phyloP scores from a whole-genome alignment of 495 filamentous ascomycete genomes.

The Copromyces sp. region DNA sequence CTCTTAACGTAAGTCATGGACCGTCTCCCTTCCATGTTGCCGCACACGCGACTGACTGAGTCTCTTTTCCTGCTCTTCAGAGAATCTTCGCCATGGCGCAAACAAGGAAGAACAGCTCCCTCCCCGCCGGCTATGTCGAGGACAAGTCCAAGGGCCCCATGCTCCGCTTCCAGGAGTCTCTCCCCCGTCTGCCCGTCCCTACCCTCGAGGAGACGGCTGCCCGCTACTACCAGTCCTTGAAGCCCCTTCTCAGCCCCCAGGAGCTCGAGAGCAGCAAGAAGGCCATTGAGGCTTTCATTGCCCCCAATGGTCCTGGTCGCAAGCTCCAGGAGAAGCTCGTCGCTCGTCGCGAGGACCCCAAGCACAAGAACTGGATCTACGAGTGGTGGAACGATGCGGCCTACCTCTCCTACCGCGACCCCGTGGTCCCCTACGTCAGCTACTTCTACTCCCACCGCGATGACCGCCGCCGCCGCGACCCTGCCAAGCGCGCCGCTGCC shows the following conservation, averaged over 20 bases:
- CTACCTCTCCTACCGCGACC: constrained; percentile 88
- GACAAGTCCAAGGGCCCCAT: constrained; percentile 84
- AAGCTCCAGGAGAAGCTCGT: constrained; percentile 80
- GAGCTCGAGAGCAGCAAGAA: constrained; percentile 71
- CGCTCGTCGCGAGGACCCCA: constrained; percentile 71
- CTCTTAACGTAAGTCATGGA: constrained; percentile 3
- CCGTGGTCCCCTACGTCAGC: constrained; percentile 94
- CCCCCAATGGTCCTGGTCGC: constrained; percentile 71
- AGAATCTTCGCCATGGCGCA: constrained; percentile 42
- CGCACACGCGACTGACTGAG: background rate
- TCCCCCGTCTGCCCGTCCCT: constrained; percentile 84
- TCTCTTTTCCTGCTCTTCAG: constrained; percentile 9
- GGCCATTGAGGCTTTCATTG: constrained; percentile 74
- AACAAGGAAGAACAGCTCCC: constrained; percentile 46
- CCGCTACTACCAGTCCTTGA: constrained; percentile 87
- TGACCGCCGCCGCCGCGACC: constrained; percentile 78
- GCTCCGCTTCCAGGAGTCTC: constrained; percentile 93
- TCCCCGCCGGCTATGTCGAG: constrained; percentile 72
- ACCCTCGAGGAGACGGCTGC: constrained; percentile 85
- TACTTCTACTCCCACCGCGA: constrained; percentile 99
- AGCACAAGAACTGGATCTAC: constrained; percentile 83
- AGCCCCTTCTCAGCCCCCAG: constrained; percentile 60
- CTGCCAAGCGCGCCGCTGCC: constrained; percentile 85
- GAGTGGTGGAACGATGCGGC: constrained; percentile 98
- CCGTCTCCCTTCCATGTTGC: background rate